Evolutionary conservation across 164 flowering plant genomes (phyloP), one percentile per base, ranked within the genome.

Genomic region (Santalum album): DNA sequence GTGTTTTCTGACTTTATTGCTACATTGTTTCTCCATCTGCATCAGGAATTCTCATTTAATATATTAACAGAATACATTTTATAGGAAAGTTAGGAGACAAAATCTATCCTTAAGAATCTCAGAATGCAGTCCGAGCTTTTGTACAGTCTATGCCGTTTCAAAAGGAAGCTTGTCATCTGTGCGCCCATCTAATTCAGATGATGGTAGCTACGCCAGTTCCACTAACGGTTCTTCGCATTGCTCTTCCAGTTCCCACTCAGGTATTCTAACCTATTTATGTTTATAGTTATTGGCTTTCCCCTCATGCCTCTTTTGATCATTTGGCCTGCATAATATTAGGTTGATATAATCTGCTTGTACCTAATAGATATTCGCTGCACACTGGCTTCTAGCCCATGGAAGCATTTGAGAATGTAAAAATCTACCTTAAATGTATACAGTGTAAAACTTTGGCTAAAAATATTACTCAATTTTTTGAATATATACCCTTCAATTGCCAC

Each of bases 101-200:
- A 60, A 20, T 26, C 24, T 76, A 53, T 75, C 95, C 16, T 66
- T 83, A 11, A 78, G 65, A 74, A 87, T 91, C 66, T 75, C 95
- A 36, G 76, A 57, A 20, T 54, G 66, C 65, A 55, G 70, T 35
- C 98, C 96, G 44, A 69, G 54, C 35, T 83, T 66, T 53, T 90
- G 95, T 63, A 80, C 84, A 2, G 81, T 90, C 11, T 87, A 83
- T 64, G 81, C 68, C 45, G 66, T 87, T 70, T 75, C 84, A 15
- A 85, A 78, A 65, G 94, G 91, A 53, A 85, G 80, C 54, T 60
- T 90, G 56, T 70, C 76, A 43, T 74, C 86, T 12, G 59, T 87
- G 17, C 81, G 86, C 12, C 67, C 84, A 48, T 62, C 94, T 39
- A 78, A 75, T 58, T 54, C 65, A n/a, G 86, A 75, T 50, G 72